Percentiles rank a stretch among this genome's conserved stretches.
Conservation (phyloP, 331 rosid species). For the Arachis monticola region DNA sequence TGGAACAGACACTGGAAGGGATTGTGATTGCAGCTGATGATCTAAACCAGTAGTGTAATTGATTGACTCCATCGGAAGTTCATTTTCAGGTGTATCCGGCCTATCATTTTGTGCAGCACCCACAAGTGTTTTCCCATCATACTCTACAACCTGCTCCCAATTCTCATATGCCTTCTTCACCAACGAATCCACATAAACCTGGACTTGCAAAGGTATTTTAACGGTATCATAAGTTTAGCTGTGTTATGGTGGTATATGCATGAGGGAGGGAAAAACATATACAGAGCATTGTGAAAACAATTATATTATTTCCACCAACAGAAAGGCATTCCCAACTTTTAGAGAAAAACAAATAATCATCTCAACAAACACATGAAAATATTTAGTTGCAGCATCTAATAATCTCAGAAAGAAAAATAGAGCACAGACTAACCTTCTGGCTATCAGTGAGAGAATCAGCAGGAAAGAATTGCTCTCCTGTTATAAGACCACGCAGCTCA, state of each 20-base stretch:
- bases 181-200: slow-evolving; percentile 84
- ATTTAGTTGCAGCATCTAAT: not conserved
- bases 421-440: slow-evolving; percentile 70
- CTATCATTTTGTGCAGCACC: slow-evolving; percentile 53
- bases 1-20: slow-evolving; percentile 52
- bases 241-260: slow-evolving; percentile 1
- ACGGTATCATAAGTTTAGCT: slow-evolving; percentile 33
- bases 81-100: slow-evolving; percentile 55
- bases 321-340: slow-evolving; percentile 8
- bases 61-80: slow-evolving; percentile 51
- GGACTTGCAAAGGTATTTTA: slow-evolving; percentile 46
- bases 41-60: slow-evolving; percentile 56
- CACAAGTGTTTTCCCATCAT: slow-evolving; percentile 87
- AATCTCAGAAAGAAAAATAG: slow-evolving; percentile 18
- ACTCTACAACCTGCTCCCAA: slow-evolving; percentile 64
- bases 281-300: slow-evolving; percentile 5
- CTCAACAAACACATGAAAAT: slow-evolving; percentile 1
- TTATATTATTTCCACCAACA: slow-evolving; percentile 34
- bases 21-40: slow-evolving; percentile 57
- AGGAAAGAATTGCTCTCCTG: slow-evolving; percentile 72
- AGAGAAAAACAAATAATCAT: slow-evolving; percentile 13
- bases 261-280: slow-evolving; percentile 17
- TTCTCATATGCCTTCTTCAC: slow-evolving; percentile 69
- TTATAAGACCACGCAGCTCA: slow-evolving; percentile 84
- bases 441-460: slow-evolving; percentile 81